phyloP scores from a whole-genome alignment of 805 yeast species.

The Ogataea glucozyma region DNA sequence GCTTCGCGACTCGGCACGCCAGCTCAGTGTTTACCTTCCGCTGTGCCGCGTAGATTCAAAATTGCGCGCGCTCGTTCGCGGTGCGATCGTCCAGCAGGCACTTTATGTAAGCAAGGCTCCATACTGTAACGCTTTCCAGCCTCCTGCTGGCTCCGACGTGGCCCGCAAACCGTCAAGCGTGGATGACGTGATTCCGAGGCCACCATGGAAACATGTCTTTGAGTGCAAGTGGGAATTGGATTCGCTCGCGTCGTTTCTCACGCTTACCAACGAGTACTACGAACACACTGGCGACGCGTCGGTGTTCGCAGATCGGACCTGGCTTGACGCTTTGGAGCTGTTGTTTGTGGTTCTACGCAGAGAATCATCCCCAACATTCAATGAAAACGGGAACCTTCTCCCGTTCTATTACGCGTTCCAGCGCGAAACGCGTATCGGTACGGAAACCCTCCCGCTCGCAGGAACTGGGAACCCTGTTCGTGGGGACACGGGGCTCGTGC shows the following conservation, averaged over 20 bases:
- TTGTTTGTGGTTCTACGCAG: constrained; percentile 54
- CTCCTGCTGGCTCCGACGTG: constrained; percentile 59
- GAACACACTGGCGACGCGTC: constrained; percentile 52
- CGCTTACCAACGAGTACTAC: constrained; percentile 70
- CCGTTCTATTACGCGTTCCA: constrained; percentile 66
- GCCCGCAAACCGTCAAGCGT: constrained; percentile 50
- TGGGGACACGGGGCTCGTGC: constrained; percentile 63
- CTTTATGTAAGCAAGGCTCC: constrained; percentile 62
- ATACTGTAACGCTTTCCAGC: constrained; percentile 90
- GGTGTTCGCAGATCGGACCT: constrained; percentile 45
- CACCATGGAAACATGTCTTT: constrained; percentile 71
- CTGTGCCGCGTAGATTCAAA: constrained; percentile 51
- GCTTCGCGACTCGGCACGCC: constrained; percentile 86
- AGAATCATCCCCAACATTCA: constrained; percentile 64
- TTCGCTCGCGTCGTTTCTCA: constrained; percentile 78
- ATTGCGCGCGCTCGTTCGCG: constrained; percentile 57
- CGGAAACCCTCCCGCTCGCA: constrained; percentile 76
- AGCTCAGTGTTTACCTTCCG: constrained; percentile 71
- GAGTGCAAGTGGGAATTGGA: constrained; percentile 92
- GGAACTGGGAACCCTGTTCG: constrained; percentile 88
- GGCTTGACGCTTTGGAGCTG: constrained; percentile 61
- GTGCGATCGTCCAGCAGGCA: constrained; percentile 83
- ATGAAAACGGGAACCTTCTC: constrained; percentile 47
- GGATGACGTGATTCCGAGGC: constrained; percentile 69
- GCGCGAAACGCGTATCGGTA: constrained; percentile 70